Evolutionary conservation across 1,139 yeast genomes (phyloP).

Genomic region (Hyphopichia buzzinii): DNA sequence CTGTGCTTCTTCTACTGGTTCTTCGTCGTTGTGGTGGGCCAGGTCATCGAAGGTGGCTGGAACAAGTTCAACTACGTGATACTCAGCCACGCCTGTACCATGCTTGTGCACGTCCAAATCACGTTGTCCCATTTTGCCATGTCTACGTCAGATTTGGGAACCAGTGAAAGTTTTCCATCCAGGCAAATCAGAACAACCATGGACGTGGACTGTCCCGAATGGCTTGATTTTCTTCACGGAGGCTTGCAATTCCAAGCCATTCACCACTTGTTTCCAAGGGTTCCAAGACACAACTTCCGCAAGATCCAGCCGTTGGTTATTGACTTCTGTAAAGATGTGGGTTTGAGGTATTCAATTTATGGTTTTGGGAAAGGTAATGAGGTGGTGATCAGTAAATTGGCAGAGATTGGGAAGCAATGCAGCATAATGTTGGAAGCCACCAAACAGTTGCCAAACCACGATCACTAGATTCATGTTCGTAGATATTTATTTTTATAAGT

Average conservation of each 20-base stretch:
- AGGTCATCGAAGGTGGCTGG: constrained; percentile 49
- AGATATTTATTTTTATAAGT: not conserved
- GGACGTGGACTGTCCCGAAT: constrained; percentile 93
- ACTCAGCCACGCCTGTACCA: constrained; percentile 77
- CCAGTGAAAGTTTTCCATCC: constrained; percentile 76
- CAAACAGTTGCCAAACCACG: constrained; percentile 30
- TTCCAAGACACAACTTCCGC: constrained; percentile 85
- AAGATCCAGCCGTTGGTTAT: constrained; percentile 69
- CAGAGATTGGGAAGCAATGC: constrained; percentile 79
- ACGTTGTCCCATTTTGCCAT: constrained; percentile 89
- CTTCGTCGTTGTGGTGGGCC: constrained; percentile 61
- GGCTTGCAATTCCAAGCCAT: constrained; percentile 91
- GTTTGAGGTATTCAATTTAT: constrained; percentile 77
- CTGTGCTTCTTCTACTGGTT: constrained; percentile 74
- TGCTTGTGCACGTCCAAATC: constrained; percentile 91
- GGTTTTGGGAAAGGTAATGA: constrained; percentile 80
- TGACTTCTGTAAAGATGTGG: constrained; percentile 74
- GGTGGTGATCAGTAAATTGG: constrained; percentile 65
- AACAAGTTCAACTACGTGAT: constrained; percentile 58
- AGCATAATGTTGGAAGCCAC: constrained; percentile 68
- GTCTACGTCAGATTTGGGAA: constrained; percentile 86
- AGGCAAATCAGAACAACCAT: constrained; percentile 86
- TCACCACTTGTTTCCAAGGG: constrained; percentile 85
- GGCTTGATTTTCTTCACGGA: constrained; percentile 90
- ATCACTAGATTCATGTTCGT: constrained; percentile 9